Base-by-base conservation (phyloP, 2,329 filamentous ascomycete species). In the Aureobasidium vineae region DNA sequence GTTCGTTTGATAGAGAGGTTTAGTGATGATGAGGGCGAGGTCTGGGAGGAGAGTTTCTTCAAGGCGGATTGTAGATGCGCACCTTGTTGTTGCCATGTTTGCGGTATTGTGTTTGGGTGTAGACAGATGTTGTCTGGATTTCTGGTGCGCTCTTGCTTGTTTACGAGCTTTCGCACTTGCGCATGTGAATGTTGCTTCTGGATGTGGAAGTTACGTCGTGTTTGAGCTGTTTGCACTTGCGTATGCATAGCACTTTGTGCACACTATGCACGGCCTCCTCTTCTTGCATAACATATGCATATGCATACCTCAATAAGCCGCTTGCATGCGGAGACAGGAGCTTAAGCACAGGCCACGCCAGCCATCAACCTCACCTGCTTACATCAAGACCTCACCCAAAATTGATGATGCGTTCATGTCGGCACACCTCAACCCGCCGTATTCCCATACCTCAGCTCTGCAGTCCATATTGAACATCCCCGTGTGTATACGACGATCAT, bases 371-470 rank as follows among this genome's bases (percentile, higher is more conserved):
- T 60, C 57, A 60, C 41, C 41, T 60, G 41, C 41, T 60, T 60
- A 60, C 57, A 49, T 36, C 57, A 60, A 49, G 41, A 60, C 57
- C 40, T 28, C 21, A 36, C 15, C 19, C 52, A 21, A 56, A 40
- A 45, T 38, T 28, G 36, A 60, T 60, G 57, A 60, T 60, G 57
- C 57, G 57, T 60, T 60, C 57, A 60, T 60, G 56, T 23, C 41
- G 57, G 57, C 23, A 45, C 21, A 41, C 40, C 54, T 31, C 40
- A 59, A 45, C 54, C 31, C 54, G 38, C 54, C 38, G n/a, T 38
- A 15, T 40, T 45, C 8, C 54, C 33, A 41, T 19, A 1, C 40
- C 26, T 38, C n/a, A 31, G 19, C 13, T 4, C 33, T 40, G 33
- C 53, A 41, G 31, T 23, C 21, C 15, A 28, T 11, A 2, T 31